Percentiles rank a stretch among this genome's conserved stretches.
phyloP scores from a whole-genome alignment of 129 eudicot genomes.

The Flaveria bidentis region DNA sequence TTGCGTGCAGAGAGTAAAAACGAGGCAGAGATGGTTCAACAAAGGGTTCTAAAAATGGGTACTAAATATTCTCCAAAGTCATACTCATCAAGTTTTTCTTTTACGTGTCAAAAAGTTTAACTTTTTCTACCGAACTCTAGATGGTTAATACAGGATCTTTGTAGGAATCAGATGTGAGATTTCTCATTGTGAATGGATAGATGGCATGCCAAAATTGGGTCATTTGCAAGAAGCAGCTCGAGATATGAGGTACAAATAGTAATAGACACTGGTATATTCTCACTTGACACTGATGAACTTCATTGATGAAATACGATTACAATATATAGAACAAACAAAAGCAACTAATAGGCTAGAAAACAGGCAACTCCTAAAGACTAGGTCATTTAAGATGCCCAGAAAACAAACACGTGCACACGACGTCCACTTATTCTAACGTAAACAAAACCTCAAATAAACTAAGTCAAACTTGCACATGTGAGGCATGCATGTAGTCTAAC shows the following conservation, averaged over 20 bases:
- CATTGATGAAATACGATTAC: too few relatives aligned
- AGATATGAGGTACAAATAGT: conserved; percentile 51
- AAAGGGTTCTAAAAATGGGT: conserved; percentile 73
- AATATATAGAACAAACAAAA: too few relatives aligned
- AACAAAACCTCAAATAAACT: too few relatives aligned
- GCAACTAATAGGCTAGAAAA: too few relatives aligned
- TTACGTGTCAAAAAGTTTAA: neutral
- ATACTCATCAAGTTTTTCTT: neutral
- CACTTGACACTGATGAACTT: too few relatives aligned
- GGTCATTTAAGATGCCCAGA: too few relatives aligned
- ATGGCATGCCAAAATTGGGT: conserved; percentile 77
- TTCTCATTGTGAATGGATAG: conserved; percentile 69
- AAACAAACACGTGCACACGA: too few relatives aligned
- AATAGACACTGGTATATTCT: too few relatives aligned
- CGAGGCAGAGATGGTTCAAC: conserved; percentile 65
- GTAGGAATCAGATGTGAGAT: conserved; percentile 87
- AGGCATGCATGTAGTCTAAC: too few relatives aligned
- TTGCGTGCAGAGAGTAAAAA: conserved; percentile 74
- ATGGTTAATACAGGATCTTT: conserved; percentile 47
- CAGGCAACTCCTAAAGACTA: too few relatives aligned
- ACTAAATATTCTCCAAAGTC: conserved; percentile 11
- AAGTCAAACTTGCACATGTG: too few relatives aligned
- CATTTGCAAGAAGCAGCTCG: conserved; percentile 96
- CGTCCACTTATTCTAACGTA: too few relatives aligned
- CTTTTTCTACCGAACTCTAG: conserved; percentile 24